phyloP scores from a whole-genome alignment of 169 alveolate genomes.

The Perkinsus marinus region DNA sequence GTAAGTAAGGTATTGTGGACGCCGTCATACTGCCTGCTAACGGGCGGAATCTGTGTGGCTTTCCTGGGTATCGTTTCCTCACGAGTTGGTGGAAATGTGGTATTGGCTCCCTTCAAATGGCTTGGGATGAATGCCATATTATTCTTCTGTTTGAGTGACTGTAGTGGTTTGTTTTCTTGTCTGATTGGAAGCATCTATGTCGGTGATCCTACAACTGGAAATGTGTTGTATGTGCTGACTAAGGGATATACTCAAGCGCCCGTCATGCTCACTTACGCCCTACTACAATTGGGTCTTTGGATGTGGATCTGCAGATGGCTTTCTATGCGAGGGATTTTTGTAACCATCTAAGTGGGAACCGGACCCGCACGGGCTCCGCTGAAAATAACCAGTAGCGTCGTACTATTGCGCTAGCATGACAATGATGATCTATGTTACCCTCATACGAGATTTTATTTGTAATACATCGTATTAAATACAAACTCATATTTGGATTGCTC shows the following conservation, averaged over 20 bases:
- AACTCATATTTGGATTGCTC: too few relatives aligned
- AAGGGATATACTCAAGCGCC: background rate
- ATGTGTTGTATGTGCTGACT: background rate
- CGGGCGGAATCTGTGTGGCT: background rate
- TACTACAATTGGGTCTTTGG: background rate
- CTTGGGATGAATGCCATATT: background rate
- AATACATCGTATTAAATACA: too few relatives aligned
- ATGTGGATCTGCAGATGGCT: background rate
- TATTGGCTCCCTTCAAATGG: background rate
- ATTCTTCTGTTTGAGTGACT: background rate
- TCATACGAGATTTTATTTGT: too few relatives aligned
- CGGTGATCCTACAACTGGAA: background rate
- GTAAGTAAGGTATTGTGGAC: background rate
- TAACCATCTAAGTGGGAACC: background rate
- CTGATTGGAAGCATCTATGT: background rate
- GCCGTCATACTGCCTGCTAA: background rate
- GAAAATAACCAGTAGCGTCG: too few relatives aligned
- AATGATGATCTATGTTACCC: too few relatives aligned
- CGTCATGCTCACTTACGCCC: background rate
- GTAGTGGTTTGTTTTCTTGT: background rate
- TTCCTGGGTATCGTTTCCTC: background rate
- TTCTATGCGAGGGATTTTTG: background rate
- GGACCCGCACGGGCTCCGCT: too few relatives aligned
- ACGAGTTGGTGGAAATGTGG: background rate
- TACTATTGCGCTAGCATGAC: too few relatives aligned